A percentile compares a stretch with the other conserved stretches of the same genome.
These are phyloP conservation scores for Nakazawaea wyomingensis DNA, from an alignment of 805 yeast genomes.

Conservation along the genomic window DNA sequence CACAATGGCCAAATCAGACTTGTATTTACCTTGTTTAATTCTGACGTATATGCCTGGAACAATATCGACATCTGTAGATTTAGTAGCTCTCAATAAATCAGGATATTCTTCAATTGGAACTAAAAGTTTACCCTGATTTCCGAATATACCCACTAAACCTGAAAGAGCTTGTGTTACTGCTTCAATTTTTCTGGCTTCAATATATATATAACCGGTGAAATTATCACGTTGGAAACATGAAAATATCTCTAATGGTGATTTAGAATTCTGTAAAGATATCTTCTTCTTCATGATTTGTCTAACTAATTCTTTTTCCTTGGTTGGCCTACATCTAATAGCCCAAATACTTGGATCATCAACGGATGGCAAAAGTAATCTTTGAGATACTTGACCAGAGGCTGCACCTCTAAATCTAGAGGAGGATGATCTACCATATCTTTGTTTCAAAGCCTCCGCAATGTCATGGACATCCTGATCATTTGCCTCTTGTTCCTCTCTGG, in stretches of 20 bases:
- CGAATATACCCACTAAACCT: slow-evolving; percentile 84
- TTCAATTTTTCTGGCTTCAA: slow-evolving; percentile 90
- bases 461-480: slow-evolving; percentile 95
- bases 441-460: slow-evolving; percentile 86
- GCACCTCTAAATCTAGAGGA: slow-evolving; percentile 79
- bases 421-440: slow-evolving; percentile 84
- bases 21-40: slow-evolving; percentile 84
- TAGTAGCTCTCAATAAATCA: slow-evolving; percentile 83
- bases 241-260: slow-evolving; percentile 74
- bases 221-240: slow-evolving; percentile 94
- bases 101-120: slow-evolving; percentile 97
- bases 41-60: slow-evolving; percentile 93
- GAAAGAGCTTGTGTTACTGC: slow-evolving; percentile 85
- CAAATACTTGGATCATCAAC: slow-evolving; percentile 95
- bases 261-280: slow-evolving; percentile 67
- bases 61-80: slow-evolving; percentile 79
- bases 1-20: slow-evolving; percentile 88
- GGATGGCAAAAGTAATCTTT: slow-evolving; percentile 87
- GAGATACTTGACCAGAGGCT: slow-evolving; percentile 81
- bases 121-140: slow-evolving; percentile 57
- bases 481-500: slow-evolving; percentile 71
- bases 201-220: slow-evolving; percentile 85
- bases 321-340: slow-evolving; percentile 91
- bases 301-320: slow-evolving; percentile 88
- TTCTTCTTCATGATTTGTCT: slow-evolving; percentile 80